These are phyloP conservation scores for Chrysanthemum makinoi DNA, from an alignment of 129 eudicot species.

Conservation along the genomic window DNA sequence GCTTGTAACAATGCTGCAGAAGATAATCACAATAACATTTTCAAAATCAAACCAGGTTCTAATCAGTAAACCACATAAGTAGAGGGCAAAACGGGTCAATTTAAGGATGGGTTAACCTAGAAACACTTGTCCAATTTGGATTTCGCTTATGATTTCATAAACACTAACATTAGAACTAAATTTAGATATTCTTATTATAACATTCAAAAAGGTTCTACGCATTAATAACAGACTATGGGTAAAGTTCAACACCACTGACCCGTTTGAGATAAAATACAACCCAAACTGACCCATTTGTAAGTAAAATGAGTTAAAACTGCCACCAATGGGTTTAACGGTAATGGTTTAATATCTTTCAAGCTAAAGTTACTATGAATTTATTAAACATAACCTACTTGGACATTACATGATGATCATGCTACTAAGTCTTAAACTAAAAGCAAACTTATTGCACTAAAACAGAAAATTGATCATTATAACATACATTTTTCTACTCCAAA, in stretches of 20 bases:
- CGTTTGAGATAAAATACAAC: not conserved
- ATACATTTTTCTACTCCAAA: not conserved
- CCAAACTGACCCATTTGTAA: not conserved
- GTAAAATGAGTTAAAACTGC: not conserved
- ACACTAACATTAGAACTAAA: not conserved
- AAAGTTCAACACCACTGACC: not conserved
- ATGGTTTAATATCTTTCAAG: not conserved
- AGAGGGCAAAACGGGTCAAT: not conserved
- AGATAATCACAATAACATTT: slow-evolving; percentile 9
- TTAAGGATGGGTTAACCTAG: not conserved
- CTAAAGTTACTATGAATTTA: not conserved
- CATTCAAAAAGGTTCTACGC: not conserved
- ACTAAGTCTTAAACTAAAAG: not conserved
- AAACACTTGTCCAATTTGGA: not conserved
- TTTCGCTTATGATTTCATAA: too few species aligned
- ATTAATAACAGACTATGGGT: not conserved
- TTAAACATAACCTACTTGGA: not conserved
- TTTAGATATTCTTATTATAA: not conserved
- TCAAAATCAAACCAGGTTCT: not conserved
- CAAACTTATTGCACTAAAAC: not conserved
- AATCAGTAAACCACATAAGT: not conserved
- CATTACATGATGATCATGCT: not conserved
- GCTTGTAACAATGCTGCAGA: slow-evolving; percentile 88
- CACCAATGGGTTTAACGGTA: not conserved
- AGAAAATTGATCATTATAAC: not conserved